These are phyloP conservation scores for Huntiella savannae DNA, from an alignment of 2,329 filamentous ascomycete genomes.

Conservation along the genomic window DNA sequence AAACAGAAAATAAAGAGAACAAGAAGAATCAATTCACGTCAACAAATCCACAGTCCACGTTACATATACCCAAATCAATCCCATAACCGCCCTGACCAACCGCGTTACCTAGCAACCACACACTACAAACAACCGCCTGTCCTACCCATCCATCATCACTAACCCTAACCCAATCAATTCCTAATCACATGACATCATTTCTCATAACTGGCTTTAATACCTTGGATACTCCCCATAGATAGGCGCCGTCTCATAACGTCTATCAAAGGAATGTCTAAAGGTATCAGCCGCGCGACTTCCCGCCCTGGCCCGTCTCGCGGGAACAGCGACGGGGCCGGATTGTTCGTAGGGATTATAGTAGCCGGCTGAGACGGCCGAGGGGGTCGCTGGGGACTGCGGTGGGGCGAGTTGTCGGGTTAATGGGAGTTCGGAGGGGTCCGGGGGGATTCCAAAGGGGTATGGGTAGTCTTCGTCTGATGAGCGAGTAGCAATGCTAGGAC, in stretches of 20 bases:
- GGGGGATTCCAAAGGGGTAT: too few species aligned
- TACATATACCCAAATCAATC: neutral
- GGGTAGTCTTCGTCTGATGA: slow-evolving; percentile 32
- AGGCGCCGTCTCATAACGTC: slow-evolving; percentile 7
- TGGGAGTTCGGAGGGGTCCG: too few species aligned
- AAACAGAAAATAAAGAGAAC: slow-evolving; percentile 8
- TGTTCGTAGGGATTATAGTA: slow-evolving; percentile 28
- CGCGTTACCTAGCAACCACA: neutral
- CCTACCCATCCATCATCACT: too few species aligned
- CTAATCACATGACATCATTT: neutral
- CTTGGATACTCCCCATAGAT: slow-evolving; percentile 1
- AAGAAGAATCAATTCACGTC: neutral
- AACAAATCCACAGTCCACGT: neutral
- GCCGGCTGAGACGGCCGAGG: slow-evolving; percentile 22
- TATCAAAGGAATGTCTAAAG: slow-evolving; percentile 17
- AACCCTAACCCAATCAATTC: neutral
- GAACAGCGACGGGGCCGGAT: too few species aligned
- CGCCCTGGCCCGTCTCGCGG: slow-evolving; percentile 19
- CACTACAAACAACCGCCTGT: neutral
- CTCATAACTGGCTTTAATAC: neutral
- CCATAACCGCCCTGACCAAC: neutral
- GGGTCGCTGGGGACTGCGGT: too few species aligned
- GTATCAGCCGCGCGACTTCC: slow-evolving; percentile 29
- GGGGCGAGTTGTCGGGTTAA: too few species aligned
- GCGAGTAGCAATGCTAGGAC: slow-evolving; percentile 40